Evolutionary conservation across 768 basidiomycete genomes (phyloP).

Genomic region (Macrolepiota dolichaula): DNA sequence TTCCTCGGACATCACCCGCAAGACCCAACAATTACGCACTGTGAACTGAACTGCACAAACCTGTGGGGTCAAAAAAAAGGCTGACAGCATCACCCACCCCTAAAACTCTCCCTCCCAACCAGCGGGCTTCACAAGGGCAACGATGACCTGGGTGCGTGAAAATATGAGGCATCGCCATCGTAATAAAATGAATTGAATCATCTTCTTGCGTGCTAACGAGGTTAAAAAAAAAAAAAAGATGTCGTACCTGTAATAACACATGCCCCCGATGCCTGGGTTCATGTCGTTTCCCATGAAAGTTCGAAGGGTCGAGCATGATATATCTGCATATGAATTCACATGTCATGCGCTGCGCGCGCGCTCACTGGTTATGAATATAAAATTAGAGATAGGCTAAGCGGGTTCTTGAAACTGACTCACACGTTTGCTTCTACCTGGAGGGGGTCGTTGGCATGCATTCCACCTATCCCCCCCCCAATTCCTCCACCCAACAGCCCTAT

Average conservation of each 20-base stretch:
- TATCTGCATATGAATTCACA: not conserved
- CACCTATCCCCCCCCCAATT: too few species aligned
- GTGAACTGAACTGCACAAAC: not conserved
- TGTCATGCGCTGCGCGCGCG: not conserved
- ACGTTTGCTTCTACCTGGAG: constrained; percentile 1
- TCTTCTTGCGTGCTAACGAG: not conserved
- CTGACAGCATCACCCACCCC: not conserved
- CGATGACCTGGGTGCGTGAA: not conserved
- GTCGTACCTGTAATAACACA: constrained; percentile 3
- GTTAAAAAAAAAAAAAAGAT: too few species aligned
- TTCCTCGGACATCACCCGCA: not conserved
- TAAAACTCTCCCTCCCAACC: not conserved
- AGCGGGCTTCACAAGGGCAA: not conserved
- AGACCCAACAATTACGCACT: not conserved
- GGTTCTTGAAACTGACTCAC: constrained; percentile 1
- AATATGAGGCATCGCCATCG: not conserved
- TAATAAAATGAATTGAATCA: not conserved
- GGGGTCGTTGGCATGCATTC: too few species aligned
- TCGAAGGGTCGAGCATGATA: not conserved
- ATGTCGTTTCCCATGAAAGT: not conserved
- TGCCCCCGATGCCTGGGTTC: not conserved
- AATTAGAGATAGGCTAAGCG: not conserved
- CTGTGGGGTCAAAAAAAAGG: not conserved
- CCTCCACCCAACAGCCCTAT: not conserved
- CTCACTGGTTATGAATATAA: not conserved